Evolutionary conservation across 495 filamentous ascomycete genomes (phyloP).

Genomic region (Aspergillus avenaceus): DNA sequence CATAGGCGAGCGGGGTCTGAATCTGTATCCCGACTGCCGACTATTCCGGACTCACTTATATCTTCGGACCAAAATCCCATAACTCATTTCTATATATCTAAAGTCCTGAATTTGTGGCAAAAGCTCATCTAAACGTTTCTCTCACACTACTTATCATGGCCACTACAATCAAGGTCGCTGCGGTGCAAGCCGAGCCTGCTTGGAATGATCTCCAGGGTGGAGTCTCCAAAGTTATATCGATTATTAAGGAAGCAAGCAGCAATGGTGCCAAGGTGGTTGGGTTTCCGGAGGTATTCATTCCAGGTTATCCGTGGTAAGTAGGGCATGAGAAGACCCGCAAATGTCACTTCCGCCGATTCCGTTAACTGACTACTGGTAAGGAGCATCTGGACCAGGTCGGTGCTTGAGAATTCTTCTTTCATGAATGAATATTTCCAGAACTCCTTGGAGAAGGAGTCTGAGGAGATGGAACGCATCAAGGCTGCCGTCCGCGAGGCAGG

Average conservation of each 20-base stretch:
- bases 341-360: not conserved
- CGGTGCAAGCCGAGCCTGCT: constrained; percentile 19
- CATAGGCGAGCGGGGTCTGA: too few relatives aligned
- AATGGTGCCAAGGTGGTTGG: constrained; percentile 26
- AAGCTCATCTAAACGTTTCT: too few relatives aligned
- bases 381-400: constrained; percentile 7
- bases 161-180: constrained; percentile 2
- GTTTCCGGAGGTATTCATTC: constrained; percentile 38
- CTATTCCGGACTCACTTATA: too few relatives aligned
- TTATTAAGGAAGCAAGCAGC: constrained; percentile 25
- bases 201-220: constrained; percentile 28
- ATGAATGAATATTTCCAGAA: constrained; percentile 25
- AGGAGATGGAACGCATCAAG: constrained; percentile 27
- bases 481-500: constrained; percentile 14
- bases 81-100: too few relatives aligned
- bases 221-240: constrained; percentile 23
- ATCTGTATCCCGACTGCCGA: too few relatives aligned
- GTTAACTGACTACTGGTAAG: not conserved
- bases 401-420: not conserved
- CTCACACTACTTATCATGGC: too few relatives aligned
- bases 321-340: not conserved
- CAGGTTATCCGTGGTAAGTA: constrained; percentile 31
- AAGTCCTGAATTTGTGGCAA: too few relatives aligned
- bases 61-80: too few relatives aligned
- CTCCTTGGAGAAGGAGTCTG: constrained; percentile 21